phyloP scores from a whole-genome alignment of 495 filamentous ascomycete genomes.

The Parathielavia appendiculata region DNA sequence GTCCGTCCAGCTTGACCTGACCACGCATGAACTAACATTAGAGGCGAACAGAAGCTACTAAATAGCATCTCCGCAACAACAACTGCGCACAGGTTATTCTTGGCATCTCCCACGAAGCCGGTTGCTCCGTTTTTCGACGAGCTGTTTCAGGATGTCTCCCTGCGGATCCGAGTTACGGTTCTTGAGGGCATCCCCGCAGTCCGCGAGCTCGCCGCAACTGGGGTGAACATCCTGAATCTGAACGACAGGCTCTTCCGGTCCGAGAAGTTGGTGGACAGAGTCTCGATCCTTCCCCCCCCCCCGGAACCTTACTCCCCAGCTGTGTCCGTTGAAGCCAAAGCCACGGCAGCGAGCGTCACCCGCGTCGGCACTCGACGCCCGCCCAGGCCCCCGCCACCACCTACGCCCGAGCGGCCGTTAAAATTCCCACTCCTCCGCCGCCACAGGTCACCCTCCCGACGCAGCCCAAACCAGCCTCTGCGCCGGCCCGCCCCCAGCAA shows the following conservation, averaged over 20 bases:
- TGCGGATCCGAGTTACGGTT: slow-evolving; percentile 59
- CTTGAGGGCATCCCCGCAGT: slow-evolving; percentile 71
- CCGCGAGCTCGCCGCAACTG: slow-evolving; percentile 54
- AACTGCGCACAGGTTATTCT: slow-evolving; percentile 80
- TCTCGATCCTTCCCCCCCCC: not conserved
- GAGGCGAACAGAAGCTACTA: slow-evolving; percentile 47
- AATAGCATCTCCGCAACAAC: slow-evolving; percentile 60
- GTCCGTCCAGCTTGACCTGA: too few relatives aligned
- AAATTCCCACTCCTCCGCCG: slow-evolving; percentile 35
- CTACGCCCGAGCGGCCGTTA: slow-evolving; percentile 31
- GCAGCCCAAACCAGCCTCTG: slow-evolving; percentile 15
- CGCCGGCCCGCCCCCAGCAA: slow-evolving; percentile 16
- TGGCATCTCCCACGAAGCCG: slow-evolving; percentile 70
- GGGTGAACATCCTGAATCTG: slow-evolving; percentile 57
- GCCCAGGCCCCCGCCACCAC: slow-evolving; percentile 21
- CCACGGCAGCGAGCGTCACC: not conserved
- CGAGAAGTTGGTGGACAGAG: slow-evolving; percentile 46
- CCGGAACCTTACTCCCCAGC: not conserved
- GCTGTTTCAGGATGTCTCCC: slow-evolving; percentile 49
- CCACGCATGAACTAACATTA: not conserved
- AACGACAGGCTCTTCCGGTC: slow-evolving; percentile 59
- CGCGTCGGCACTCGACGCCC: slow-evolving; percentile 17
- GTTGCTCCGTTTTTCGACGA: slow-evolving; percentile 62
- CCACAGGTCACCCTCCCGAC: slow-evolving; percentile 32
- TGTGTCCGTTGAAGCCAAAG: not conserved